Base-by-base conservation (phyloP, 352 stramenopile species). In the Phytophthora pini region DNA sequence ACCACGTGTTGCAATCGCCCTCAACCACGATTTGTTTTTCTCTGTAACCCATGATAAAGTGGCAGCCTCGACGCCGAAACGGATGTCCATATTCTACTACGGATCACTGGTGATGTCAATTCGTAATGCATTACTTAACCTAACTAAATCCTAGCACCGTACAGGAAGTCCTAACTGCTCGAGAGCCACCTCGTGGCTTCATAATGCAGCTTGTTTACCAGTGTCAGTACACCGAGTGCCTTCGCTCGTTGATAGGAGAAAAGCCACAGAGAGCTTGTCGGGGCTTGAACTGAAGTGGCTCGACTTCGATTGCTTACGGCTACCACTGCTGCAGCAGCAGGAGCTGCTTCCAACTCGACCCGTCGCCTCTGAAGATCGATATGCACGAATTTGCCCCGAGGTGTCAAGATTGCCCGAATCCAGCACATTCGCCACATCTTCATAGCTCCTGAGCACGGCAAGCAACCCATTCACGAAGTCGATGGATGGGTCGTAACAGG, bases 381-480 rank as follows among this genome's bases (percentile, higher is more conserved):
- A 31, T 50, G 22, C 61, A 51, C 44, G 34, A 48, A 75, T 45
- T 43, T 68, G 61, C 8, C 62, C 61, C 2, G 39, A 61, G 3
- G 51, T 29, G 20, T 65, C 44, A 43, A 75, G 54, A 45, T 61
- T 68, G 43, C 56, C 68, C 17, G 62, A 65, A 56, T 68, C 13
- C 24, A 75, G 36, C 10, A 56, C 55, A 31, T 22, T 62, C 17
- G n/a, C 47, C 27, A 75, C 68, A 13, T 72, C 68, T 17, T 22
- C 20, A 48, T 62, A 72, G 56, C 68, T 26, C 17, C 43, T 46
- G 17, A 75, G 49, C 10, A 61, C 56, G 17, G 10, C 10, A 24
- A 68, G 51, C 0, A 75, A 57, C 12, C 61, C 68, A 50, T 41
- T 39, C 29, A 69, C 62, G 8, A 76, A 69, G 38, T 76, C 62